Evolutionary conservation across 257 asterid species (phyloP), one percentile per base, ranked within the genome.

Genomic region (Solanum tarijense): DNA sequence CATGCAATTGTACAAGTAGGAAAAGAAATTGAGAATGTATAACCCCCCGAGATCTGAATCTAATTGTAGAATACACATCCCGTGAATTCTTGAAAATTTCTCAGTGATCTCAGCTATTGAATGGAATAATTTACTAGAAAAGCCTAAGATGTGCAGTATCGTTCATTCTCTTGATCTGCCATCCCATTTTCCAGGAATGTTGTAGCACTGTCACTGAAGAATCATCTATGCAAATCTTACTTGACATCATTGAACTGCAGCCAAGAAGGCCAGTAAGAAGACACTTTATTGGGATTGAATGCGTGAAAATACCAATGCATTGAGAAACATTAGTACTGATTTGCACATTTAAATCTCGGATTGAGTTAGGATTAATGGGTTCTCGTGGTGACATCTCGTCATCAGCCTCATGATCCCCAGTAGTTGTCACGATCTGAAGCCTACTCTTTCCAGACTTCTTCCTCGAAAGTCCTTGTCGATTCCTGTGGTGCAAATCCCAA

Each of bases 361-460:
- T 52, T 20, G 91, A 41, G 20, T 87, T 91, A 71, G 91, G 95
- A 89, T 87, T 93, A 73, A 71, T 75, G 86, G 96, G 96, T 65
- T 88, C 94, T 76, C 98, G 92, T 48, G 99, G 99, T 85, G 99
- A 94, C 99, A 97, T 96, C 93, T 97, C 99, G 27, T 97, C 99
- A 62, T 96, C 99, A 0, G 99, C 99, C 91, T 96, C 98, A 16
- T 96, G 94, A 85, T 94, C 99, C 46, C 98, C 99, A 0, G 96
- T 96, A 2, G 92, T 87, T 7, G 98, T 91, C 87, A 97, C 99
- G 16, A 94, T 90, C 90, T 97, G 99, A 31, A 96, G 99, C 94
- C 98, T 92, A 92, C 99, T 97, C 92, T 96, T 97, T 43, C 98
- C 99, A 25, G 99, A 96, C 86, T 97, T 97, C 92, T 93, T 96